Conservation (phyloP, 2,329 filamentous ascomycete genomes). For the Fusarium phyllophilum region DNA sequence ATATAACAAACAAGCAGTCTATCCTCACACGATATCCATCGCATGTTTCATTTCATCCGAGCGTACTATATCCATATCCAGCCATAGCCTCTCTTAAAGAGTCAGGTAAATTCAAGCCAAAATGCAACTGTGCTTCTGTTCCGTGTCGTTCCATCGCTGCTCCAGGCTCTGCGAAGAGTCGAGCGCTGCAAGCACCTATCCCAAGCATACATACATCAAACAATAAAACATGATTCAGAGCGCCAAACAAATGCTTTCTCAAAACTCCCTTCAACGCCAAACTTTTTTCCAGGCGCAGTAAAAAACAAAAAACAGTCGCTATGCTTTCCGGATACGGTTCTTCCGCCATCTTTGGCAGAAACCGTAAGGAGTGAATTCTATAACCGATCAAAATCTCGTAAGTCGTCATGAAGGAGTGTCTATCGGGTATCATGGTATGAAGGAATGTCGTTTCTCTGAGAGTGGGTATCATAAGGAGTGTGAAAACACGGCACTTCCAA, state of each 20-base stretch:
- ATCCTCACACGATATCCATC: conserved; percentile 27
- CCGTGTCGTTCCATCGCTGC: conserved; percentile 32
- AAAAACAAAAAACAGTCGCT: conserved; percentile 58
- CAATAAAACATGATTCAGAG: conserved; percentile 29
- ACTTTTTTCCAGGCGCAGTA: conserved; percentile 40
- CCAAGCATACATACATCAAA: conserved; percentile 14
- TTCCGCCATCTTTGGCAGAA: conserved; percentile 48
- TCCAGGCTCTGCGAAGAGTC: conserved; percentile 30
- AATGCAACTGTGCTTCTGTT: conserved; percentile 33
- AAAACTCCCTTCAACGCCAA: conserved; percentile 41
- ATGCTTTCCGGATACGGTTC: conserved; percentile 62
- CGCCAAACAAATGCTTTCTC: conserved; percentile 41
- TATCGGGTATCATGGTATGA: conserved; percentile 48
- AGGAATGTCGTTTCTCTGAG: conserved; percentile 43
- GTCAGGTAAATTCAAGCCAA: conserved; percentile 5
- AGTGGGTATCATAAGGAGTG: conserved; percentile 48
- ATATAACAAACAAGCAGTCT: conserved; percentile 27
- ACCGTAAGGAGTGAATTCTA: conserved; percentile 60
- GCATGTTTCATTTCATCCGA: conserved; percentile 11
- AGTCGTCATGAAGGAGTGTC: conserved; percentile 52
- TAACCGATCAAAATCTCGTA: conserved; percentile 51
- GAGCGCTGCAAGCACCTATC: conserved; percentile 27
- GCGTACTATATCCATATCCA: conserved; percentile 30
- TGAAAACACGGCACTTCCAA: conserved; percentile 46
- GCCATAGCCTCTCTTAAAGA: conserved; percentile 4